These are phyloP conservation scores for Aureobasidium sp. DNA, from an alignment of 2,329 filamentous ascomycete genomes.

Conservation along the genomic window DNA sequence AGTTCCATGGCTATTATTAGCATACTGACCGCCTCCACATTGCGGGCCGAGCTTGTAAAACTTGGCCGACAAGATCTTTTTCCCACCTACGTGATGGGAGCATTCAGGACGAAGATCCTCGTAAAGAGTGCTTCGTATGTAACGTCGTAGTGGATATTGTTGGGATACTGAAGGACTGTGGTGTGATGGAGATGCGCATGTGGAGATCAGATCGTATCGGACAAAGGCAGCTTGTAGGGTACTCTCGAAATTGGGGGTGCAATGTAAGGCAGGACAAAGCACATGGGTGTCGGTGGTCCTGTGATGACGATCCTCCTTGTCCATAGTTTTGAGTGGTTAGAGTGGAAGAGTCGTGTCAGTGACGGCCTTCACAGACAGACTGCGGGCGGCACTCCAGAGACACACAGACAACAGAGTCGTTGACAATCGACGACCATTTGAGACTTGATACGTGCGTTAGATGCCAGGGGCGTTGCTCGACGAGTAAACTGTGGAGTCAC, in stretches of 20 bases:
- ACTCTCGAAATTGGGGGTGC: not conserved
- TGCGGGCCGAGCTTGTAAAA: not conserved
- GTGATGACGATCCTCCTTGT: not conserved
- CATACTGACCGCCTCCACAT: slow-evolving; percentile 1
- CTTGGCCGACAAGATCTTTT: too few relatives aligned
- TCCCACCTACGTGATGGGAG: slow-evolving; percentile 6
- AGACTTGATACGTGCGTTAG: not conserved
- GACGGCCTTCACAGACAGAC: not conserved
- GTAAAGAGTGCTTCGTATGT: not conserved
- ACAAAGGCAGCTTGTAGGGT: too few relatives aligned
- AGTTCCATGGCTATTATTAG: slow-evolving; percentile 1
- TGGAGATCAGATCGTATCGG: not conserved
- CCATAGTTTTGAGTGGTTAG: not conserved
- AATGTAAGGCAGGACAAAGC: not conserved
- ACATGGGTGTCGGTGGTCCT: not conserved
- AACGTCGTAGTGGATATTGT: not conserved
- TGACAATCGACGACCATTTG: too few relatives aligned
- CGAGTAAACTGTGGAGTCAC: not conserved
- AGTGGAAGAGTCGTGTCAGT: not conserved
- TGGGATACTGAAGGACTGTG: not conserved
- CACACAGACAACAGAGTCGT: not conserved
- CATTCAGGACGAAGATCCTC: not conserved
- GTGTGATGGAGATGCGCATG: not conserved
- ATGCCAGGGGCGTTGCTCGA: not conserved
- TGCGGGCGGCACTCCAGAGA: not conserved